Evolutionary conservation across 2,329 filamentous ascomycete species (phyloP), one percentile per base, ranked within the genome.

Genomic region (Colletotrichum somersetense): DNA sequence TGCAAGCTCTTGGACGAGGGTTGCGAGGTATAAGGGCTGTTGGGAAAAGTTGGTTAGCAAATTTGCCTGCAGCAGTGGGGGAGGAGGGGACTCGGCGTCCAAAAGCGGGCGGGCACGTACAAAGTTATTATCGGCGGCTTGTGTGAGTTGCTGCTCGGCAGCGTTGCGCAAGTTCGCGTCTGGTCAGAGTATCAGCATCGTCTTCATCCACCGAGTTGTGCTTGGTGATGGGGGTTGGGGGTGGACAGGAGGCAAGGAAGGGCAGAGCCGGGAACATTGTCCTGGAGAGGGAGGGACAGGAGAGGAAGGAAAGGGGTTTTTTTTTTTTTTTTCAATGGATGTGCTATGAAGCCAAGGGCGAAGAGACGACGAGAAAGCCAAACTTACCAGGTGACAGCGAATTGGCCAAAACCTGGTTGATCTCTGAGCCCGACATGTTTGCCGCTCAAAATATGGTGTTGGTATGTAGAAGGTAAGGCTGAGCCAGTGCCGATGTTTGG

Each of bases 331-430:
- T 30, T 30, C 3, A 64, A 40, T 44, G 62, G 48, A 62, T 35
- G 62, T 55, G 55, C 68, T 58, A 57, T 65, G 63, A 74, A 62
- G 63, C 72, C 74, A 73, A 68, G 11, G 8, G 52, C 18, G 12
- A 53, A 57, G 38, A 26, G 38, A 48, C 8, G 46, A 63, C 12
- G 52, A 33, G 12, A 38, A 59, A 33, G 69, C 12, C 33, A 59
- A 53, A 63, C 92, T 83, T 87, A 98, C 96, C 96, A 81, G 95
- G 89, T 81, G 95, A 97, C 86, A 98, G 91, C 84, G 96, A 98
- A 88, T 95, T 96, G 85, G 94, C 91, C 88, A 99, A 93, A 87
- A 99, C 96, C 87, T 95, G 92, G 88, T 96, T 97, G 88, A 98
- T 97, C 87, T 98, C 94, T 93, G 97, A 86, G 87, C 87, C 89